Evolutionary conservation across 345 rosid genomes (phyloP).

Genomic region (Sonneratia caseolaris): DNA sequence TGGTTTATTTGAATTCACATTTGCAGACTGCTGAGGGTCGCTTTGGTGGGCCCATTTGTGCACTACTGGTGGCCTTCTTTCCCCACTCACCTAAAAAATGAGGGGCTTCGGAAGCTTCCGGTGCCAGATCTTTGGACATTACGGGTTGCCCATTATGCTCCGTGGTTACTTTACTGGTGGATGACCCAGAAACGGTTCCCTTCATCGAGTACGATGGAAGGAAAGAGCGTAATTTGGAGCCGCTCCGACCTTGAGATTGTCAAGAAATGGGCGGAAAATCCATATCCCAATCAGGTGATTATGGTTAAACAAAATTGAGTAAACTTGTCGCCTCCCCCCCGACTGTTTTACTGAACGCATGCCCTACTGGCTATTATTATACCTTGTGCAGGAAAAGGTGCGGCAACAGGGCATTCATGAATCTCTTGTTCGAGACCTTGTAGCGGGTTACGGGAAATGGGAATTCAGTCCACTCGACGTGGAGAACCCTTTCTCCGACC

Average conservation of each 20-base stretch:
- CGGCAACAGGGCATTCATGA: conserved; percentile 65
- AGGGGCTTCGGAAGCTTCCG: conserved; percentile 18
- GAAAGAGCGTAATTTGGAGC: conserved; percentile 28
- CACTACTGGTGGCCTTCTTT: conserved; percentile 79
- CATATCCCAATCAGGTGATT: conserved; percentile 29
- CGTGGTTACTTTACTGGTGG: conserved; percentile 85
- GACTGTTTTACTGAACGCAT: neutral
- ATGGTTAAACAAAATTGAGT: neutral
- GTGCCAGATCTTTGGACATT: conserved; percentile 44
- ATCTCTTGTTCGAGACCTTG: conserved; percentile 51
- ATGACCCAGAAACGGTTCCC: conserved; percentile 73
- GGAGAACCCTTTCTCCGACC: conserved; percentile 44
- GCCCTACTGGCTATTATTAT: neutral
- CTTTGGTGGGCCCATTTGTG: conserved; percentile 64
- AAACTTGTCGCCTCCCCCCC: neutral
- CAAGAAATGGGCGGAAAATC: conserved; percentile 26
- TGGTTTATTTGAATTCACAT: neutral
- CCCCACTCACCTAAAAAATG: conserved; percentile 32
- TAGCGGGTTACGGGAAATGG: conserved; percentile 57
- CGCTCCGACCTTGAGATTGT: conserved; percentile 34
- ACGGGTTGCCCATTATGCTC: conserved; percentile 55
- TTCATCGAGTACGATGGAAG: conserved; percentile 33
- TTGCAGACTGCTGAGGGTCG: conserved; percentile 24
- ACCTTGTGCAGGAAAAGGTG: conserved; percentile 34
- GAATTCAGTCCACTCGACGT: conserved; percentile 64